A percentile compares a stretch with the other conserved stretches of the same genome.
phyloP scores from a whole-genome alignment of 495 filamentous ascomycete species.

The Lentithecium fluviatile region DNA sequence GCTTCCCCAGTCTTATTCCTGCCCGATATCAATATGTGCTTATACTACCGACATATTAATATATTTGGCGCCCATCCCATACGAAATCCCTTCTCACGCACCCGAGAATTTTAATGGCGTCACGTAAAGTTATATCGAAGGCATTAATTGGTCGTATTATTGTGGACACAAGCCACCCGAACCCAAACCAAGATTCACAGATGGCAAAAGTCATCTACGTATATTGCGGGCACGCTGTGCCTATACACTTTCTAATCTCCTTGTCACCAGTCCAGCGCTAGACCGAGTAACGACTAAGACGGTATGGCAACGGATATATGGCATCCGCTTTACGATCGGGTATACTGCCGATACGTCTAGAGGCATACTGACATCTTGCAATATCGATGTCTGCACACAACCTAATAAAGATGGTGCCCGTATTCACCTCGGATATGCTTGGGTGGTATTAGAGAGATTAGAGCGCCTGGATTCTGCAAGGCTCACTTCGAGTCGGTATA shows the following conservation, averaged over 20 bases:
- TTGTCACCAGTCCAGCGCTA: slow-evolving; percentile 24
- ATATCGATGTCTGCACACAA: slow-evolving; percentile 23
- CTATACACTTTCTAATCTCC: slow-evolving; percentile 4
- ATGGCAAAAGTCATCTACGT: slow-evolving; percentile 6
- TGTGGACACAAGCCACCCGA: neutral
- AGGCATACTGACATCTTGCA: neutral
- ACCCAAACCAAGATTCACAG: slow-evolving; percentile 4
- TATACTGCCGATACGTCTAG: neutral
- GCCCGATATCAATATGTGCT: slow-evolving; percentile 1
- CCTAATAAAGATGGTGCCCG: slow-evolving; percentile 20
- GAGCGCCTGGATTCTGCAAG: too few species aligned
- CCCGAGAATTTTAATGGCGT: slow-evolving; percentile 4
- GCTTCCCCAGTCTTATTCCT: neutral
- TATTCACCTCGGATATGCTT: slow-evolving; percentile 7
- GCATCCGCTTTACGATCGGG: slow-evolving; percentile 4
- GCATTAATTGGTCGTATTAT: neutral
- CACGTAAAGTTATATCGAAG: neutral
- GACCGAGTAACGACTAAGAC: neutral
- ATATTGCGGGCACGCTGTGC: slow-evolving; percentile 6
- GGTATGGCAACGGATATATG: slow-evolving; percentile 8
- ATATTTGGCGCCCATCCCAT: slow-evolving; percentile 2
- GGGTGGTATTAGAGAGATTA: neutral
- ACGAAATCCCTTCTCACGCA: neutral
- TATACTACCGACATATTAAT: slow-evolving; percentile 25
- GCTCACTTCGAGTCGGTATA: slow-evolving; percentile 2